phyloP scores from a whole-genome alignment of 2,329 filamentous ascomycete genomes.

The Fusarium haematococcum region DNA sequence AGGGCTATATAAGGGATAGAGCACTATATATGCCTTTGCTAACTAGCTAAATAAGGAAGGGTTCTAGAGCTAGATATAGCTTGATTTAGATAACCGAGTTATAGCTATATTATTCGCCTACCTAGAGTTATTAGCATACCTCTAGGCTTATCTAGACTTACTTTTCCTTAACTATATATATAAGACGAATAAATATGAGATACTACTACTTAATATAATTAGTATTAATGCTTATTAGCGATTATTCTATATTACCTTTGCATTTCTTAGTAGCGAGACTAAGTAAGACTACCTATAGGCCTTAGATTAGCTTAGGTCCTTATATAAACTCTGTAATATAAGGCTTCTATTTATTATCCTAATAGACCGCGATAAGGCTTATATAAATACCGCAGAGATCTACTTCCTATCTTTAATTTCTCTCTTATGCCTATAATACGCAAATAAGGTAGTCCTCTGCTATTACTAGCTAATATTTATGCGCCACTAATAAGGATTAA shows the following conservation, averaged over 20 bases:
- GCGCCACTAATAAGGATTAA: neutral
- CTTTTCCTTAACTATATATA: neutral
- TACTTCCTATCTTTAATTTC: neutral
- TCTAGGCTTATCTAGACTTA: neutral
- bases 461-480: neutral
- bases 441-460: neutral
- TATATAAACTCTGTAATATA: neutral
- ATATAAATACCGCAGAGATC: neutral
- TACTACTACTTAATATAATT: neutral
- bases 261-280: neutral
- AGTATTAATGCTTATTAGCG: slow-evolving; percentile 9
- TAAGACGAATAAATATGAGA: neutral
- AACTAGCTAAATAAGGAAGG: neutral
- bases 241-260: slow-evolving; percentile 36
- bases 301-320: neutral
- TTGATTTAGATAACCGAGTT: neutral
- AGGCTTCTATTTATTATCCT: neutral
- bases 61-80: neutral
- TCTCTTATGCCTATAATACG: neutral
- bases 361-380: neutral
- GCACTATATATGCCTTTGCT: neutral
- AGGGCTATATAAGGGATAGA: neutral
- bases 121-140: neutral
- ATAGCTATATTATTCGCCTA: neutral
- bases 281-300: neutral